Evolutionary conservation across 1,284 basidiomycete species (phyloP).

Genomic region (Amylostereum areolatum): DNA sequence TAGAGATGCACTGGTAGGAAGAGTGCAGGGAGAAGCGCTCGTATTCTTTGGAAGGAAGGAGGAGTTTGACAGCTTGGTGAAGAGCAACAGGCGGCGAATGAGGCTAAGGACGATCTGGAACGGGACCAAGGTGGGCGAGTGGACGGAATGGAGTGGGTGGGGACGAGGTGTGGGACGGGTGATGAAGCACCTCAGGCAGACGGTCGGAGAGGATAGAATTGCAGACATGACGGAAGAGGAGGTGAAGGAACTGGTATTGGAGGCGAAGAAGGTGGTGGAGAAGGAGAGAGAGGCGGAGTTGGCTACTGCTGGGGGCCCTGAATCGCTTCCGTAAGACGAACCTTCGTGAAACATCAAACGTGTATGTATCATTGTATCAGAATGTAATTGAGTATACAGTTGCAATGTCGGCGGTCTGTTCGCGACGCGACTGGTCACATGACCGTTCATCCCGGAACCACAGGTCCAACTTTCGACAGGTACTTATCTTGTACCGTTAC

Average conservation of each 20-base stretch:
- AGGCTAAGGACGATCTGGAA: conserved; percentile 41
- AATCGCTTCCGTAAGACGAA: too few species aligned
- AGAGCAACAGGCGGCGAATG: conserved; percentile 24
- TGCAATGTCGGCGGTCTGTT: too few species aligned
- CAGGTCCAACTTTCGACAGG: too few species aligned
- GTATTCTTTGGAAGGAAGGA: conserved; percentile 48
- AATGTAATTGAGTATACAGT: too few species aligned
- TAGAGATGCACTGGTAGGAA: conserved; percentile 12
- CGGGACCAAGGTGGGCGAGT: conserved; percentile 45
- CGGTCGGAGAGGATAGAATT: conserved; percentile 21
- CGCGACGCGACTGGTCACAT: too few species aligned
- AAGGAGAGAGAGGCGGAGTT: not conserved
- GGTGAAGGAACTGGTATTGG: conserved; percentile 16
- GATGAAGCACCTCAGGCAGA: conserved; percentile 39
- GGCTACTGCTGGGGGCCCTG: too few species aligned
- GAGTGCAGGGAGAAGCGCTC: conserved; percentile 39
- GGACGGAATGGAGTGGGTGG: conserved; percentile 46
- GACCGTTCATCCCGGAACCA: too few species aligned
- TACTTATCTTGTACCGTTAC: too few species aligned
- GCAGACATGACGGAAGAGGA: conserved; percentile 20
- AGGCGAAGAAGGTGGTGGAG: conserved; percentile 21
- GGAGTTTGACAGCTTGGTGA: conserved; percentile 36
- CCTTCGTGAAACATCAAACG: too few species aligned
- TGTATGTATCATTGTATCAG: too few species aligned
- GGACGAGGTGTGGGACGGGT: conserved; percentile 34